Conservation (phyloP, 371 early-diverging fungal genomes). For the Actinomortierella ambigua region DNA sequence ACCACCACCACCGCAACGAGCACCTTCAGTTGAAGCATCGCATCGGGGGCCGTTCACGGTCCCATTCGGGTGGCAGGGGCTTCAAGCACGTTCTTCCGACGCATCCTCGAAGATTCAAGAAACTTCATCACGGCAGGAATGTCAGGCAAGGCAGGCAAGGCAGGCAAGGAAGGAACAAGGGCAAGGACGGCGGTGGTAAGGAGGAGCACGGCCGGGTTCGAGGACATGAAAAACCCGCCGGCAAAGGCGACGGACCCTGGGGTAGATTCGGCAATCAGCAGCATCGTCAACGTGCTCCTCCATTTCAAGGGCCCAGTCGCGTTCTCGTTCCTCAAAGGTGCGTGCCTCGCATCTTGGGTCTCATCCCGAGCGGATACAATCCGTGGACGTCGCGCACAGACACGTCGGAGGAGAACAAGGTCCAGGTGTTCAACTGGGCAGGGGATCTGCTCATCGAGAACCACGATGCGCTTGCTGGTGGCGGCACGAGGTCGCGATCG, state of each 20-base stretch:
- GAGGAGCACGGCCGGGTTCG: neutral
- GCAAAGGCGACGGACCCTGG: too few relatives aligned
- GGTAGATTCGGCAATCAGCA: neutral
- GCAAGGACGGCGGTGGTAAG: neutral
- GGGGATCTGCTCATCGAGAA: constrained; percentile 36
- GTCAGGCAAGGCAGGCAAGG: too few relatives aligned
- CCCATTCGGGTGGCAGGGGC: too few relatives aligned
- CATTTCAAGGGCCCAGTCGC: neutral
- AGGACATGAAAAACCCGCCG: too few relatives aligned
- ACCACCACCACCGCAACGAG: too few relatives aligned
- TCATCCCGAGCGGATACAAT: constrained; percentile 33
- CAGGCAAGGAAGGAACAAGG: neutral
- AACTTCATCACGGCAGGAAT: too few relatives aligned
- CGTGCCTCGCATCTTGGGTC: constrained; percentile 30
- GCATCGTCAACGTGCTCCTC: neutral
- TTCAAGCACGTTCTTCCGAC: too few relatives aligned
- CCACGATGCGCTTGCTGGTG: constrained; percentile 7
- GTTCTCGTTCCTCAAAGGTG: constrained; percentile 9
- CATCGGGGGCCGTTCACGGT: too few relatives aligned
- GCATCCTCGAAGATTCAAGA: too few relatives aligned
- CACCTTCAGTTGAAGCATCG: too few relatives aligned
- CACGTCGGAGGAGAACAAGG: constrained; percentile 13
- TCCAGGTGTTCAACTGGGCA: constrained; percentile 25
- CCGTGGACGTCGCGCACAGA: constrained; percentile 31
- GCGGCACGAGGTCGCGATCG: too few relatives aligned